Conservation (phyloP, 1,284 basidiomycete species). For the Trametes polyzona region DNA sequence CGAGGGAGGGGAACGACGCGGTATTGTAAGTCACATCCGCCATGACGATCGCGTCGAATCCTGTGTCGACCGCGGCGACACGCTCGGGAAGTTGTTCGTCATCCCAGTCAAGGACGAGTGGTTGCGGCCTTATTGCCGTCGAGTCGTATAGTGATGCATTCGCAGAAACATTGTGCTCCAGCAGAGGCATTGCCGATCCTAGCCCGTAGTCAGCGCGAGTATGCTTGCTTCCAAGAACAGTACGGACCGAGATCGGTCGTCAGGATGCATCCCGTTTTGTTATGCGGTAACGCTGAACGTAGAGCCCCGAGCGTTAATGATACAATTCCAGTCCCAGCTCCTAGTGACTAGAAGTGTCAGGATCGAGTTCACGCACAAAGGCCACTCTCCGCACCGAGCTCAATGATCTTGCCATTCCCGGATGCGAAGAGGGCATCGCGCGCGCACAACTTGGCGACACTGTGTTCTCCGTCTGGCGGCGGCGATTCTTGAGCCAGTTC, state of each 20-base stretch:
- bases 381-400: conserved; percentile 73
- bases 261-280: conserved; percentile 48
- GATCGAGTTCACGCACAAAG: no score
- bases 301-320: conserved; percentile 67
- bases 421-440: conserved; percentile 44
- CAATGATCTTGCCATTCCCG: conserved; percentile 51
- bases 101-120: conserved; percentile 79
- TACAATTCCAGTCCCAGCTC: conserved; percentile 83
- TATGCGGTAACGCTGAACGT: conserved; percentile 36
- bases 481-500: conserved; percentile 30
- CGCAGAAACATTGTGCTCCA: conserved; percentile 67
- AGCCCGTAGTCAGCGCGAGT: neutral
- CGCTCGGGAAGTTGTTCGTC: conserved; percentile 51
- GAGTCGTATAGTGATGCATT: conserved; percentile 47
- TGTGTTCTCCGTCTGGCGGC: neutral
- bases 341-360: conserved; percentile 44
- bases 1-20: conserved; percentile 73
- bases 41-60: conserved; percentile 74
- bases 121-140: conserved; percentile 36
- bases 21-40: conserved; percentile 92
- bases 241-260: conserved; percentile 77
- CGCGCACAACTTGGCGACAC: conserved; percentile 29
- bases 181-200: conserved; percentile 82
- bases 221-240: neutral
- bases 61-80: conserved; percentile 39